Conservation (phyloP, 2,329 filamentous ascomycete genomes). For the Hortaea sp. region DNA sequence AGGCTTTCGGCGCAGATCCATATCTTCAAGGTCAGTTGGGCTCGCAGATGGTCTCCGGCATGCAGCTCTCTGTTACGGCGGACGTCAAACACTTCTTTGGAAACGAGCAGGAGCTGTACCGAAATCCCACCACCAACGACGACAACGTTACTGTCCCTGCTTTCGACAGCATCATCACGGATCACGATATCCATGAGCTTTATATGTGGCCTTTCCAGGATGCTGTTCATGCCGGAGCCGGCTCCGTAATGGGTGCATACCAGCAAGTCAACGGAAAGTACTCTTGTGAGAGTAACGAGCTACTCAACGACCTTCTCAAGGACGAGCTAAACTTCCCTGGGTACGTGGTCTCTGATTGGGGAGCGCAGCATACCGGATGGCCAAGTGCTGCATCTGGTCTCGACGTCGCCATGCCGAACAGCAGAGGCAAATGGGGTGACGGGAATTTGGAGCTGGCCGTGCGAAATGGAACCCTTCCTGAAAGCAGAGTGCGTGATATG, state of each 20-base stretch:
- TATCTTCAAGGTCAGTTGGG: too few species aligned
- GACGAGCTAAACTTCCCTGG: conserved; percentile 1
- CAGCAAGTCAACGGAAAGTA: conserved; percentile 10
- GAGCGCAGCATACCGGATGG: neutral
- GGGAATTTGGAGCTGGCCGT: neutral
- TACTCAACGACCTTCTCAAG: conserved; percentile 1
- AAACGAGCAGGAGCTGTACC: conserved; percentile 19
- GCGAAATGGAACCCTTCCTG: neutral
- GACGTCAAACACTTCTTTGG: conserved; percentile 25
- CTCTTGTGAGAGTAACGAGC: conserved; percentile 4
- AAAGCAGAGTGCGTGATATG: neutral
- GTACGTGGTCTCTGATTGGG: neutral
- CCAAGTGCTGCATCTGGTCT: neutral
- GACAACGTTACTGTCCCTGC: neutral
- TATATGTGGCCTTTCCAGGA: conserved; percentile 1
- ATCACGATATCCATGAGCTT: neutral
- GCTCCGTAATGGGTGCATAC: conserved; percentile 28
- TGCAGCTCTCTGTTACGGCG: conserved; percentile 23
- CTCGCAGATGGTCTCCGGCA: too few species aligned
- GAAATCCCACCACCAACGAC: conserved; percentile 16
- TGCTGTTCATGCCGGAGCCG: neutral
- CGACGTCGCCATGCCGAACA: neutral
- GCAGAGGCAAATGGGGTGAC: neutral
- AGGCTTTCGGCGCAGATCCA: conserved; percentile 1
- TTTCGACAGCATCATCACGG: neutral